These are phyloP conservation scores for Geranium incanum DNA, from an alignment of 441 rosid species.

Conservation along the genomic window DNA sequence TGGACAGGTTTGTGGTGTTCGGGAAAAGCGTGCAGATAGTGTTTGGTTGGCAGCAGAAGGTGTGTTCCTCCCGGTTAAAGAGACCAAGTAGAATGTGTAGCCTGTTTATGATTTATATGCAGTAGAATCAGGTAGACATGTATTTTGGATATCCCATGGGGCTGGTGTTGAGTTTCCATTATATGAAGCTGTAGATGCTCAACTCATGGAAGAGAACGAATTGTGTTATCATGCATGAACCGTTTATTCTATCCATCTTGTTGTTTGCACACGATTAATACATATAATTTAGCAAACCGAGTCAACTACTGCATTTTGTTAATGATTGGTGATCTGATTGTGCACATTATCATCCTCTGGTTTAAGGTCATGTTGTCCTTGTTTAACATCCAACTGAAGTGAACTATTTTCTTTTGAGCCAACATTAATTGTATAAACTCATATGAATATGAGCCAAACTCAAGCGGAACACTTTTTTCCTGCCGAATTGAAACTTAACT, in stretches of 20 bases:
- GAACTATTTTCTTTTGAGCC: too few species aligned
- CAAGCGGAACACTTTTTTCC: too few species aligned
- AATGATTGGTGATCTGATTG: not conserved
- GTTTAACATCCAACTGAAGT: too few species aligned
- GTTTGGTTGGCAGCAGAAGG: slow-evolving; percentile 98
- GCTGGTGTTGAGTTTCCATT: slow-evolving; percentile 19
- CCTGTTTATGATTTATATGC: slow-evolving; percentile 6
- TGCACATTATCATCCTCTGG: too few species aligned
- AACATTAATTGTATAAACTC: too few species aligned
- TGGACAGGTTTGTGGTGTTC: slow-evolving; percentile 70
- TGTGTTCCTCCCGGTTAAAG: slow-evolving; percentile 68
- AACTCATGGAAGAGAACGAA: slow-evolving; percentile 5
- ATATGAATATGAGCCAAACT: too few species aligned
- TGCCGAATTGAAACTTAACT: too few species aligned
- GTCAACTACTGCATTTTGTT: not conserved
- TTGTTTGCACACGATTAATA: not conserved
- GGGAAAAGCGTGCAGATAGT: slow-evolving; percentile 79
- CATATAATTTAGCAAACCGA: not conserved
- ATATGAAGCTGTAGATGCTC: slow-evolving; percentile 20
- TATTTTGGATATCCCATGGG: slow-evolving; percentile 29
- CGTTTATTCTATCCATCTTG: not conserved
- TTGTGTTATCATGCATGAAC: not conserved
- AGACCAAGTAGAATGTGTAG: slow-evolving; percentile 34
- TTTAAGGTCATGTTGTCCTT: too few species aligned
- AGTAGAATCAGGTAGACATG: slow-evolving; percentile 30